Conservation (phyloP, 2,329 filamentous ascomycete species). For the Diaporthe sp. region DNA sequence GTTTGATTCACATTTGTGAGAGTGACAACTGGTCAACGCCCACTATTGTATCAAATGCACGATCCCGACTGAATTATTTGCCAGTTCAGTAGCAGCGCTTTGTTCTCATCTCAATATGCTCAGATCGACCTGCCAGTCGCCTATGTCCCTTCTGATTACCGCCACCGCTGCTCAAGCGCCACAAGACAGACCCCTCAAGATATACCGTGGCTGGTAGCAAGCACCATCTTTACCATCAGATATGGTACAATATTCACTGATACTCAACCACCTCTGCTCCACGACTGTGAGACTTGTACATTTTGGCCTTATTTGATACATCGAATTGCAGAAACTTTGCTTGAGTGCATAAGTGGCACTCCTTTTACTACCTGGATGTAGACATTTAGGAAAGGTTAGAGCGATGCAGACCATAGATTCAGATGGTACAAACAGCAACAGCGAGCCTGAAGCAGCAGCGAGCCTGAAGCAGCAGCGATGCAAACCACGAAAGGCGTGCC, state of each 20-base stretch:
- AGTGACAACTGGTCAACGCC: background rate
- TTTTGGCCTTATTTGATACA: background rate
- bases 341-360: background rate
- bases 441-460: background rate
- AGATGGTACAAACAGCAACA: background rate
- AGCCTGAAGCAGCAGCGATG: background rate
- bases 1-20: background rate
- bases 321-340: background rate
- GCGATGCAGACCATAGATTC: background rate
- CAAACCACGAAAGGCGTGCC: background rate
- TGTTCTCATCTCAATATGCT: background rate
- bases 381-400: background rate
- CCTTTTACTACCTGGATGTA: too few species aligned
- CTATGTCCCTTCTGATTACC: background rate
- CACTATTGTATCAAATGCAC: background rate
- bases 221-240: too few species aligned
- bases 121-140: background rate
- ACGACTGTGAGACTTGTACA: background rate
- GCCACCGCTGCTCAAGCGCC: background rate
- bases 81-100: background rate
- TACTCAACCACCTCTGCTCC: background rate
- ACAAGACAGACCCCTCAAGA: background rate
- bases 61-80: background rate
- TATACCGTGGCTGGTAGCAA: background rate
- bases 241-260: background rate